Evolutionary conservation across 2,329 filamentous ascomycete genomes (phyloP).

Genomic region (Cercospora janseana): DNA sequence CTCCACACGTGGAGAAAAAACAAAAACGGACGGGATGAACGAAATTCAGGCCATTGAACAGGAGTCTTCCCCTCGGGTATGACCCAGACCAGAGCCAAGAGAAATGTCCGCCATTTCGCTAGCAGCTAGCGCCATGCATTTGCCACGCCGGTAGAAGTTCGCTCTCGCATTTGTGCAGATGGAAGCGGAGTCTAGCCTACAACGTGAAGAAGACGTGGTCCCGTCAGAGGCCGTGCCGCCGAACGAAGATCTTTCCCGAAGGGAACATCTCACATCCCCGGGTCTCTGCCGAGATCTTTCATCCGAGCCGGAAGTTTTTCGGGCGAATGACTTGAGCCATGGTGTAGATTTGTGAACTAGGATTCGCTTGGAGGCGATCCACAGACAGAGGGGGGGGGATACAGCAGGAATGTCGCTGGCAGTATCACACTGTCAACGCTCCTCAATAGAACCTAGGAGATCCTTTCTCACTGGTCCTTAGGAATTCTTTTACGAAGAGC

Average conservation of each 20-base stretch:
- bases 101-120: slow-evolving; percentile 22
- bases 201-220: slow-evolving; percentile 7
- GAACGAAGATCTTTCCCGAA: not conserved
- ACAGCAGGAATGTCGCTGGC: too few species aligned
- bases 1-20: slow-evolving; percentile 13
- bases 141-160: slow-evolving; percentile 10
- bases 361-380: too few species aligned
- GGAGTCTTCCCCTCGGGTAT: not conserved
- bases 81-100: slow-evolving; percentile 17
- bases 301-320: not conserved
- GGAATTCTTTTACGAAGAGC: too few species aligned
- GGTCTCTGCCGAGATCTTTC: not conserved
- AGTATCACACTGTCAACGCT: too few species aligned
- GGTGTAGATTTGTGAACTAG: not conserved
- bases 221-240: slow-evolving; percentile 10
- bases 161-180: not conserved
- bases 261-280: slow-evolving; percentile 9
- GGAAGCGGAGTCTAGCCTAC: slow-evolving; percentile 1
- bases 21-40: slow-evolving; percentile 21
- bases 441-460: too few species aligned
- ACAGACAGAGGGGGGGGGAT: too few species aligned
- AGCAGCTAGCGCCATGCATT: not conserved
- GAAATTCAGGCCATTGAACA: slow-evolving; percentile 13
- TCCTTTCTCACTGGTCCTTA: too few species aligned
- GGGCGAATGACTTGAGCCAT: slow-evolving; percentile 2